Evolutionary conservation across 306 rosid genomes (phyloP).

Genomic region (Datisca glomerata): DNA sequence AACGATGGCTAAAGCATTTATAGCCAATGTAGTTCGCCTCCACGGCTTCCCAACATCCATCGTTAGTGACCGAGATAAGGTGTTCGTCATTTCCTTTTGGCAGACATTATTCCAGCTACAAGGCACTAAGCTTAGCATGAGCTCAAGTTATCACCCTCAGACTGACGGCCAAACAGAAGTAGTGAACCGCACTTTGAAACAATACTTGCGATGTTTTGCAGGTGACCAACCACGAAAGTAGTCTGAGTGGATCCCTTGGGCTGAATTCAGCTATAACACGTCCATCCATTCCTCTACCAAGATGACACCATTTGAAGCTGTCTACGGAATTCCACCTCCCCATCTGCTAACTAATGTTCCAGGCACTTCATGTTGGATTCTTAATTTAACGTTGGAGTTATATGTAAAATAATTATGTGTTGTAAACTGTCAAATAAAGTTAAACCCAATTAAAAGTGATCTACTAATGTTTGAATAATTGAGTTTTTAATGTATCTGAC

Average conservation of each 20-base stretch:
- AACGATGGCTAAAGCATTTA: too few relatives aligned
- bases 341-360: not conserved
- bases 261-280: slow-evolving; percentile 1
- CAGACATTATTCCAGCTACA: not conserved
- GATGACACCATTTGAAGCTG: not conserved
- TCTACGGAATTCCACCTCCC: not conserved
- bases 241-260: slow-evolving; percentile 6
- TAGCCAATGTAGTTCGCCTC: too few relatives aligned
- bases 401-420: too few relatives aligned
- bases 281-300: not conserved
- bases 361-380: too few relatives aligned
- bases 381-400: too few relatives aligned
- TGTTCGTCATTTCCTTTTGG: not conserved
- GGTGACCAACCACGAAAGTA: not conserved
- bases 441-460: too few relatives aligned
- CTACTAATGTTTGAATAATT: too few relatives aligned
- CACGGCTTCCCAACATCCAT: not conserved
- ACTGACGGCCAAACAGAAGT: not conserved
- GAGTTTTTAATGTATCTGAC: too few relatives aligned
- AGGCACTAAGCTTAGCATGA: not conserved
- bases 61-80: not conserved
- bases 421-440: too few relatives aligned
- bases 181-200: not conserved
- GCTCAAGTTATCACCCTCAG: not conserved
- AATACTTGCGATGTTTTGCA: not conserved